These are phyloP conservation scores for Ramalina intermedia DNA, from an alignment of 495 filamentous ascomycete species.

Conservation along the genomic window DNA sequence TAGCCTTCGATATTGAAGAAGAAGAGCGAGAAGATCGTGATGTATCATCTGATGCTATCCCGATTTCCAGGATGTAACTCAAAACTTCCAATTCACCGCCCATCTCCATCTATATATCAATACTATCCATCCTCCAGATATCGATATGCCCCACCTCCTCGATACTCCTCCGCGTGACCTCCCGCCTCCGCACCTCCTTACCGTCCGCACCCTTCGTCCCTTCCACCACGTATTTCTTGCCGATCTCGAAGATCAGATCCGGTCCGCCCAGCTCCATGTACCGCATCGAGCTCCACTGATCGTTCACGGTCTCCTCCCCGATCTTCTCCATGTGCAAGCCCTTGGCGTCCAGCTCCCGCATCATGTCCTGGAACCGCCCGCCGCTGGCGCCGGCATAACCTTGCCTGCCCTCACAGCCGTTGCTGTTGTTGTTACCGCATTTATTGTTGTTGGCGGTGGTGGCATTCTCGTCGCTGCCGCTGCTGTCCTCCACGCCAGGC, in stretches of 20 bases:
- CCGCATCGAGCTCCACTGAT: conserved; percentile 4
- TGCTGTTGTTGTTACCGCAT: background rate
- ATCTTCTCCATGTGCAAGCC: conserved; percentile 11
- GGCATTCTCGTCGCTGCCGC: background rate
- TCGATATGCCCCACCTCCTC: conserved; percentile 10
- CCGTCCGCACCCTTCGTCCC: background rate
- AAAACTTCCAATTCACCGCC: no score
- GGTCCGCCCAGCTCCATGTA: conserved; percentile 10
- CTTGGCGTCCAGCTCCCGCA: conserved; percentile 7
- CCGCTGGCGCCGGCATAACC: background rate
- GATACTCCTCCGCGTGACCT: conserved; percentile 2
- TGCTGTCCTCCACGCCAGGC: conserved; percentile 3
- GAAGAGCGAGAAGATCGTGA: no score
- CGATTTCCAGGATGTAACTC: no score
- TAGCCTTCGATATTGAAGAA: no score
- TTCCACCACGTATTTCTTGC: background rate
- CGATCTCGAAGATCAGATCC: conserved; percentile 13
- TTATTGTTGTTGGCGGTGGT: background rate
- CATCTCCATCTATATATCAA: background rate
- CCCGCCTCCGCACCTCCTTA: background rate
- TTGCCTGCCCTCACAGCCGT: background rate
- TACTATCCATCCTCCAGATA: conserved; percentile 13
- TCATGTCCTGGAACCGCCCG: conserved; percentile 7
- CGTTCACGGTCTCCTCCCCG: conserved; percentile 2
- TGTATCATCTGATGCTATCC: no score